Conservation (phyloP, 2,329 filamentous ascomycete species). For the Dothideomycetidae sp. region DNA sequence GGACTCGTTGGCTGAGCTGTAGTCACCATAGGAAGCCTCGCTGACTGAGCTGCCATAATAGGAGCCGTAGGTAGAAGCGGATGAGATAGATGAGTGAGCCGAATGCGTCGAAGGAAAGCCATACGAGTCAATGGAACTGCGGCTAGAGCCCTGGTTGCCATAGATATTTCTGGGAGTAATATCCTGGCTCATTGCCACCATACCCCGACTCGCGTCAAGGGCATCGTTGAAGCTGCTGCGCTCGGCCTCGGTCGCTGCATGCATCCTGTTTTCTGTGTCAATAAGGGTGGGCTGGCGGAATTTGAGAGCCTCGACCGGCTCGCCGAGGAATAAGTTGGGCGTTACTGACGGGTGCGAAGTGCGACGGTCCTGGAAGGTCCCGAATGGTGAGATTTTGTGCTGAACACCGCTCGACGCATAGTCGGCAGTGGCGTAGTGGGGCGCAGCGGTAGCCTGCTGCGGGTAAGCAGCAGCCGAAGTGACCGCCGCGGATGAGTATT, state of each 20-base stretch:
- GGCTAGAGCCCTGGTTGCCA: slow-evolving; percentile 46
- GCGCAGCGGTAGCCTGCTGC: slow-evolving; percentile 42
- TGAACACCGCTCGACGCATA: slow-evolving; percentile 35
- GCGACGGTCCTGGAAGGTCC: slow-evolving; percentile 49
- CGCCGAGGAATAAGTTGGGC: slow-evolving; percentile 37
- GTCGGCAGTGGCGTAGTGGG: slow-evolving; percentile 57
- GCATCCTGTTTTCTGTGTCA: slow-evolving; percentile 48
- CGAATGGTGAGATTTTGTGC: slow-evolving; percentile 34
- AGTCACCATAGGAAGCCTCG: slow-evolving; percentile 76
- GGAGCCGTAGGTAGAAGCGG: slow-evolving; percentile 60
- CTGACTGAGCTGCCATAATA: slow-evolving; percentile 75
- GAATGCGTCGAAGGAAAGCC: slow-evolving; percentile 79
- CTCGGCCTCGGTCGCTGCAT: slow-evolving; percentile 40
- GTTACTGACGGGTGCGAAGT: slow-evolving; percentile 74
- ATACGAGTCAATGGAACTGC: slow-evolving; percentile 72
- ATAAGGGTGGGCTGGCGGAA: slow-evolving; percentile 47
- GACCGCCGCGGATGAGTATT: slow-evolving; percentile 57
- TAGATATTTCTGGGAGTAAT: slow-evolving; percentile 80
- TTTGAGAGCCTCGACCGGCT: slow-evolving; percentile 30
- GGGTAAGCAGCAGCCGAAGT: slow-evolving; percentile 56
- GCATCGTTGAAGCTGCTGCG: slow-evolving; percentile 69
- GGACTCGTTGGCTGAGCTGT: slow-evolving; percentile 77
- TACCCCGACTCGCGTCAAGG: slow-evolving; percentile 82
- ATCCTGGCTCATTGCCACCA: slow-evolving; percentile 92
- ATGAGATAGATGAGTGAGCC: slow-evolving; percentile 79